phyloP scores from a whole-genome alignment of 495 filamentous ascomycete genomes.

The Penicillium malachiteum region DNA sequence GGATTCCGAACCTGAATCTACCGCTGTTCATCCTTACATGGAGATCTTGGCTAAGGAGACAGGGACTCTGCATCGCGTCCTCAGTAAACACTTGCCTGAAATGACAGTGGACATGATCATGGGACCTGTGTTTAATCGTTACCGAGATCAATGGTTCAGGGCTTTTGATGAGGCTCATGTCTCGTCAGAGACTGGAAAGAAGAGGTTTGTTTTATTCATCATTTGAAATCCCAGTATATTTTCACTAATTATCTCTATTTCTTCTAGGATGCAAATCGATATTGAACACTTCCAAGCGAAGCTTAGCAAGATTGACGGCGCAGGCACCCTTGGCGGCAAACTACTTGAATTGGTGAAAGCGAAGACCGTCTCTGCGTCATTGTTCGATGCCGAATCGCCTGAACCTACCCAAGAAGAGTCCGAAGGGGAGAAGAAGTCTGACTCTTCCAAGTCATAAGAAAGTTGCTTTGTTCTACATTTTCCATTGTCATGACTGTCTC shows the following conservation, averaged over 20 bases:
- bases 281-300: slow-evolving; percentile 71
- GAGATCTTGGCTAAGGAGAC: slow-evolving; percentile 90
- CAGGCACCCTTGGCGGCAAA: slow-evolving; percentile 65
- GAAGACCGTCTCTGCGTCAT: slow-evolving; percentile 44
- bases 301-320: slow-evolving; percentile 78
- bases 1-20: slow-evolving; percentile 50
- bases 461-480: not conserved
- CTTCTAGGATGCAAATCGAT: slow-evolving; percentile 72
- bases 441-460: slow-evolving; percentile 15
- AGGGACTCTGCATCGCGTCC: slow-evolving; percentile 78
- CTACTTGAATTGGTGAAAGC: slow-evolving; percentile 65
- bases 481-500: not conserved
- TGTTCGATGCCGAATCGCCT: not conserved
- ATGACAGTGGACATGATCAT: slow-evolving; percentile 82
- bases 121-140: slow-evolving; percentile 82
- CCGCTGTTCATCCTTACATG: slow-evolving; percentile 71
- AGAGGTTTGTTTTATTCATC: slow-evolving; percentile 60
- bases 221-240: not conserved
- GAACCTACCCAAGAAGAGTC: not conserved
- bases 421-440: slow-evolving; percentile 16
- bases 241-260: slow-evolving; percentile 18
- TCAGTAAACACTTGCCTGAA: slow-evolving; percentile 81
- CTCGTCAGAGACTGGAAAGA: slow-evolving; percentile 63
- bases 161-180: slow-evolving; percentile 68
- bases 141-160: slow-evolving; percentile 77